Base-by-base conservation (phyloP, 371 early-diverging fungal genomes). In the Actinomortierella wolfii region DNA sequence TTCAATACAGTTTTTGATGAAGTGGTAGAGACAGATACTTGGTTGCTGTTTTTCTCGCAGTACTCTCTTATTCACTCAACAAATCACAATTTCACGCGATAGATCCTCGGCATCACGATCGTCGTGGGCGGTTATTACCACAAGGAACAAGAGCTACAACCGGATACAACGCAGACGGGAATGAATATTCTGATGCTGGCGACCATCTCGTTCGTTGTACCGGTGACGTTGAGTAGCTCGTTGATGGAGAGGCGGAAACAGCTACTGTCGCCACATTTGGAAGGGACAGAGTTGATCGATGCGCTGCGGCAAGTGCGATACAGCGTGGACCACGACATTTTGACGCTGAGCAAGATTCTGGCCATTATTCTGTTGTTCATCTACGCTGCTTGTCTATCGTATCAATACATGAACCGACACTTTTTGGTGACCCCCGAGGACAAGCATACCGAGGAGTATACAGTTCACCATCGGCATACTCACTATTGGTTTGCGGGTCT, bases 371-470 rank as follows among this genome's bases (percentile, higher is more conserved):
- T 95, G 54, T 74, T 95, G 39, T 39, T 89, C 48, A 67, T 93
- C 49, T 95, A 95, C 53, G 77, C 81, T 46, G 73, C 82, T 42
- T 95, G 86, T 64, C 69, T 95, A 26, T 68, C 84, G 51, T 94
- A 93, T 79, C 94, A 93, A 24, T 65, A 49, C 55, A 47, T 47
- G 25, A 48, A 54, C 26, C 44, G 58, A 13, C 39, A 48, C 13
- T 70, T 70, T 15, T 29, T 64, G 92, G 94, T 15, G 91, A 94
- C 68, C 58, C 83, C 39, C 51, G 88, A 85, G 6, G 78, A 83
- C 3, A 86, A 89, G 20, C 86, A 89, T 26, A 78, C 76, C 23
- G 89, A 83, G 26, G 67, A 61, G 2, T 81, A 84, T 23, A 80
- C 83, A 42, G 75, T 90, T 59, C 83, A 89, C 15, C 57, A 79